Conservation (phyloP, 805 yeast species). For the Ogataea corticis region DNA sequence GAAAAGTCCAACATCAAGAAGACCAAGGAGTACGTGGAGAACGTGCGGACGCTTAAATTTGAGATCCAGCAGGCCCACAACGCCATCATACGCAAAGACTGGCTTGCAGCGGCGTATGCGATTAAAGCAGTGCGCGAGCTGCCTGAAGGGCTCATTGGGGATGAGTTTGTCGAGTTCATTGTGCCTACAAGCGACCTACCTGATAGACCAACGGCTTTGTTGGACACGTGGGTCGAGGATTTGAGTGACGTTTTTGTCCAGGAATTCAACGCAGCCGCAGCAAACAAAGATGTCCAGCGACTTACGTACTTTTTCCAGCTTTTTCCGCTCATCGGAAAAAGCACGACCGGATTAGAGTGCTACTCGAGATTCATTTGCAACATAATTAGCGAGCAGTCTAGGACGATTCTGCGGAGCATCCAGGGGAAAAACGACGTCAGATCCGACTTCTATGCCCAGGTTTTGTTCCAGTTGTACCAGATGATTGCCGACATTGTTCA, state of each 20-base stretch:
- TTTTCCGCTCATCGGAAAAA: conserved; percentile 82
- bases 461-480: conserved; percentile 71
- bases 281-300: conserved; percentile 59
- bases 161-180: conserved; percentile 73
- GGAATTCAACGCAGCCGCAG: conserved; percentile 73
- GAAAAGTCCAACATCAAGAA: conserved; percentile 66
- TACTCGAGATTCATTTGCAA: conserved; percentile 86
- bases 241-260: conserved; percentile 56
- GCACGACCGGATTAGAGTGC: conserved; percentile 68
- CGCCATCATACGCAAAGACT: conserved; percentile 67
- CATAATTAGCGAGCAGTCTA: conserved; percentile 76
- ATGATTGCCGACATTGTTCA: conserved; percentile 80
- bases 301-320: conserved; percentile 79
- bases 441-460: conserved; percentile 58
- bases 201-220: conserved; percentile 62
- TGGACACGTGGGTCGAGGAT: conserved; percentile 58
- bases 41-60: conserved; percentile 64
- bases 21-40: conserved; percentile 63
- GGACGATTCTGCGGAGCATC: conserved; percentile 56
- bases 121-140: conserved; percentile 54
- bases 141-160: conserved; percentile 53
- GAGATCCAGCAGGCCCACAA: conserved; percentile 64
- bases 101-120: conserved; percentile 77
- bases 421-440: conserved; percentile 37
- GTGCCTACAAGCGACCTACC: conserved; percentile 89